Conservation (phyloP, 108 stramenopile genomes). For the Cylindrotheca closterium region DNA sequence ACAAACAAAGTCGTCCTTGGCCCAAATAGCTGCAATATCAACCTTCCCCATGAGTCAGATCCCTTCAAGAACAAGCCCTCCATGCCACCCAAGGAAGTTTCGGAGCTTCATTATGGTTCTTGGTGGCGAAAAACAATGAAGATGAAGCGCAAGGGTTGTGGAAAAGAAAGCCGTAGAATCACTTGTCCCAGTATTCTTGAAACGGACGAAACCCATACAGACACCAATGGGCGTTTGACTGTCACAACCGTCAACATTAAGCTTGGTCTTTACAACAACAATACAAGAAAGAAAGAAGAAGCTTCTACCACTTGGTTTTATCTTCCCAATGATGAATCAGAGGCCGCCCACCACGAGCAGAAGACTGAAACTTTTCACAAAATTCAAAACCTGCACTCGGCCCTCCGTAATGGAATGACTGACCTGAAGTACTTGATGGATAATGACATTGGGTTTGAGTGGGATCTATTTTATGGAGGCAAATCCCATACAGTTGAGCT, state of each 20-base stretch:
- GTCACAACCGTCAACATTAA: neutral
- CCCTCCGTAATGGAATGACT: too few relatives aligned
- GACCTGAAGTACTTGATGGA: too few relatives aligned
- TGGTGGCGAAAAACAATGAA: neutral
- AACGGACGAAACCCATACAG: neutral
- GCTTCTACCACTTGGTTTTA: neutral
- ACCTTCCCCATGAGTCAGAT: neutral
- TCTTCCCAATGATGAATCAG: neutral
- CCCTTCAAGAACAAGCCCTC: neutral
- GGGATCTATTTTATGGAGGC: too few relatives aligned
- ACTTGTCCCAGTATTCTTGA: neutral
- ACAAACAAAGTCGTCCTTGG: neutral
- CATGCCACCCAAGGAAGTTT: neutral
- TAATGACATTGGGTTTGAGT: too few relatives aligned
- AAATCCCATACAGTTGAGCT: neutral
- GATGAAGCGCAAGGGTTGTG: neutral
- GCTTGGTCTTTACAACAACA: neutral
- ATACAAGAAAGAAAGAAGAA: neutral
- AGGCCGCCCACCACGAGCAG: neutral
- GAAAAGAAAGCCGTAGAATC: neutral
- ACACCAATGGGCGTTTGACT: neutral
- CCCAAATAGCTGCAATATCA: neutral
- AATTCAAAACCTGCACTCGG: neutral
- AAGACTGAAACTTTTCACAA: neutral
- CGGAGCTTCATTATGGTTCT: neutral